These are phyloP conservation scores for Globisporangium cylindrosporum DNA, from an alignment of 352 stramenopile genomes.

Conservation along the genomic window DNA sequence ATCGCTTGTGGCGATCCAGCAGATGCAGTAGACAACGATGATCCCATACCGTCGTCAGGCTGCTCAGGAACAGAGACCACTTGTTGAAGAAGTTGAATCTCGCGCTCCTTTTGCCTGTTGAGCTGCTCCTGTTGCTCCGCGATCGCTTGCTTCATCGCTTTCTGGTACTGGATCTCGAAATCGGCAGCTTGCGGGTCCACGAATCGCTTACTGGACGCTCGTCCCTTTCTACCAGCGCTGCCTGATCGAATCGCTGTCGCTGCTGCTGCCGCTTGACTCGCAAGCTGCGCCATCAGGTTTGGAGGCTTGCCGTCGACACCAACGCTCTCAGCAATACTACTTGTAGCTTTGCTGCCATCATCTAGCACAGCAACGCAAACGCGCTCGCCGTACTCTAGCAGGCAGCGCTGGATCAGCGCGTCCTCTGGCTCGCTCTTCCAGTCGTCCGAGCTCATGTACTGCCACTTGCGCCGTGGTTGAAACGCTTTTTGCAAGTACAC, in stretches of 20 bases:
- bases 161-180: constrained; percentile 71
- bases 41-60: neutral
- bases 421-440: constrained; percentile 48
- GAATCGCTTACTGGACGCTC: constrained; percentile 6
- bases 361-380: constrained; percentile 20
- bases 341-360: constrained; percentile 1
- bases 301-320: neutral
- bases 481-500: constrained; percentile 37
- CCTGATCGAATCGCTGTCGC: constrained; percentile 14
- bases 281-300: constrained; percentile 41
- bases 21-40: neutral
- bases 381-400: constrained; percentile 79
- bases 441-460: constrained; percentile 28
- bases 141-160: constrained; percentile 43
- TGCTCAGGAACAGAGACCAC: constrained; percentile 41
- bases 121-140: constrained; percentile 45
- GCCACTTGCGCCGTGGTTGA: constrained; percentile 39
- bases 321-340: neutral
- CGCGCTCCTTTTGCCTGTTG: constrained; percentile 37
- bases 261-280: constrained; percentile 41
- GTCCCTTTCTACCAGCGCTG: neutral
- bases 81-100: constrained; percentile 47
- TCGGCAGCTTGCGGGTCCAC: constrained; percentile 25
- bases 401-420: constrained; percentile 69
- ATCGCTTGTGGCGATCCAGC: neutral